Evolutionary conservation across 2,329 filamentous ascomycete genomes (phyloP).

Genomic region (Bertia moriformis): DNA sequence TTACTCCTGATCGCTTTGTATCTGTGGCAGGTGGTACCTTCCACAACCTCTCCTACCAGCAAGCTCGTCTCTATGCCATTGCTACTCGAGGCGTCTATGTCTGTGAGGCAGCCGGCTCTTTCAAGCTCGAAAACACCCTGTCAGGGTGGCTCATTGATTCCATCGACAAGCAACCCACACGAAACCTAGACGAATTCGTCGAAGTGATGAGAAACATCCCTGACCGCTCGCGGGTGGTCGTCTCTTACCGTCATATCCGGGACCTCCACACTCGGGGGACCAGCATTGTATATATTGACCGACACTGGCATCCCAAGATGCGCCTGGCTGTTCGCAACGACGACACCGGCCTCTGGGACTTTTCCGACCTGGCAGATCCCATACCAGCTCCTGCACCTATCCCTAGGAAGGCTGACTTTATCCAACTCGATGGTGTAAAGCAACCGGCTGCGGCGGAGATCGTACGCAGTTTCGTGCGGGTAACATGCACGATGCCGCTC

Average conservation of each 20-base stretch:
- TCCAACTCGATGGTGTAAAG: constrained; percentile 75
- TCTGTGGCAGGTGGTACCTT: constrained; percentile 88
- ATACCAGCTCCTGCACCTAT: constrained; percentile 61
- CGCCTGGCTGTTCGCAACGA: constrained; percentile 84
- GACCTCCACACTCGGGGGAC: constrained; percentile 92
- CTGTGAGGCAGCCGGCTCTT: constrained; percentile 87
- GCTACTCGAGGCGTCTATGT: constrained; percentile 85
- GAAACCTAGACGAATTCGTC: constrained; percentile 76
- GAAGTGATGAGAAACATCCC: constrained; percentile 81
- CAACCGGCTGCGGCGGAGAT: constrained; percentile 85
- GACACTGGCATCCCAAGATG: constrained; percentile 95
- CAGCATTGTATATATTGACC: constrained; percentile 78
- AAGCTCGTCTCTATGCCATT: constrained; percentile 89
- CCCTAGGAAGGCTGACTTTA: constrained; percentile 73
- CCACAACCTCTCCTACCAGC: constrained; percentile 92
- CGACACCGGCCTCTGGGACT: constrained; percentile 82
- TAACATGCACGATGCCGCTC: constrained; percentile 82
- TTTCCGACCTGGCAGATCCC: constrained; percentile 68
- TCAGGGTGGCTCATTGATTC: constrained; percentile 90
- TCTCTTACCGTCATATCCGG: constrained; percentile 88
- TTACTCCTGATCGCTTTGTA: constrained; percentile 91
- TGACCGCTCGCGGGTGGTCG: constrained; percentile 68
- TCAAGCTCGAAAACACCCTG: constrained; percentile 73
- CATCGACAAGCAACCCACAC: constrained; percentile 80
- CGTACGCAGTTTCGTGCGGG: constrained; percentile 84